These are phyloP conservation scores for Tricholoma bakamatsutake DNA, from an alignment of 768 basidiomycete genomes.

Conservation along the genomic window DNA sequence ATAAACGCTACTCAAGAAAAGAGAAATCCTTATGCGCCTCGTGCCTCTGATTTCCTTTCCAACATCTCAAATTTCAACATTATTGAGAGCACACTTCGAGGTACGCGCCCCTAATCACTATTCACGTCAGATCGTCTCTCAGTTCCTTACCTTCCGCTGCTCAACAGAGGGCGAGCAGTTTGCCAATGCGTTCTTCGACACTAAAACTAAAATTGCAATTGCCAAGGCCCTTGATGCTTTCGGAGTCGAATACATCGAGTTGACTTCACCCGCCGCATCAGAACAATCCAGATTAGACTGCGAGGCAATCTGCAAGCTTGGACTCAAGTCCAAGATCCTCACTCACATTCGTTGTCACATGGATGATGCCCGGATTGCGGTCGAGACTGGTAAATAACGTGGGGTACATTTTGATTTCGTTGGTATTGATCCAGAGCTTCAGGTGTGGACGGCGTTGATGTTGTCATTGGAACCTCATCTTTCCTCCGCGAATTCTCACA, in stretches of 20 bases:
- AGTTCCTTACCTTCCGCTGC: slow-evolving; percentile 1
- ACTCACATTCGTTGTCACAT: slow-evolving; percentile 99
- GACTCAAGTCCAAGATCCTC: slow-evolving; percentile 92
- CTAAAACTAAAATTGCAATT: slow-evolving; percentile 99
- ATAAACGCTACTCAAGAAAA: slow-evolving; percentile 34
- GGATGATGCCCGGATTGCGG: slow-evolving; percentile 98
- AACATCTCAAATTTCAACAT: slow-evolving; percentile 94
- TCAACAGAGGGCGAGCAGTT: slow-evolving; percentile 95
- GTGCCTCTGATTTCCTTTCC: slow-evolving; percentile 89
- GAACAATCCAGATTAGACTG: slow-evolving; percentile 93
- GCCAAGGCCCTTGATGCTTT: slow-evolving; percentile 97
- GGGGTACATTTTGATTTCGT: background rate
- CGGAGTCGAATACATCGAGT: slow-evolving; percentile 99
- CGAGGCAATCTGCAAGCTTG: slow-evolving; percentile 98
- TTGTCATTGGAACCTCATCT: slow-evolving; percentile 98
- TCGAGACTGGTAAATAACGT: slow-evolving; percentile 77
- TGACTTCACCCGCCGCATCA: slow-evolving; percentile 96
- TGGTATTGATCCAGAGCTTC: slow-evolving; percentile 7
- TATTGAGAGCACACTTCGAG: slow-evolving; percentile 94
- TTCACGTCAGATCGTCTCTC: slow-evolving; percentile 10
- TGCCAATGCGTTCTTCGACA: slow-evolving; percentile 99
- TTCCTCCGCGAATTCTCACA: slow-evolving; percentile 99
- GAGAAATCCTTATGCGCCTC: slow-evolving; percentile 80
- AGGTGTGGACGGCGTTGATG: slow-evolving; percentile 99
- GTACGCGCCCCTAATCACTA: slow-evolving; percentile 34